Evolutionary conservation across 2,329 filamentous ascomycete species (phyloP), one percentile per base, ranked within the genome.

Genomic region (Fusarium palustre): DNA sequence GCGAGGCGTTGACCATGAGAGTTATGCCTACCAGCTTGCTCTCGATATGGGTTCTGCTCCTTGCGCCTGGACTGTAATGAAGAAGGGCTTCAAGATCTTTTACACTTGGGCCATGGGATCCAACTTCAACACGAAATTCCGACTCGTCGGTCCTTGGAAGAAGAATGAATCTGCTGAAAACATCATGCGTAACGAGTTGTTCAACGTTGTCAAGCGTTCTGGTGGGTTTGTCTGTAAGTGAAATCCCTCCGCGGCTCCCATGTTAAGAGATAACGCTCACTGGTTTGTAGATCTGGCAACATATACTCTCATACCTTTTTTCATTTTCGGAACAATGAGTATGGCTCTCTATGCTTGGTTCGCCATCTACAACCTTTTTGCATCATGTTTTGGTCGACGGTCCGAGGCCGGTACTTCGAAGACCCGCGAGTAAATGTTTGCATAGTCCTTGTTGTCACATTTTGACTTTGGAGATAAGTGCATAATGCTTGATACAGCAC

Each of bases 111-210:
- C 83, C 3, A 80, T 85, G 74, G 80, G 83, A 0, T 78, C 82
- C 31, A 84, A 85, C 71, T 82, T 85, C 69, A 85, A 84, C 56
- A 74, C 81, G 33, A 86, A 85, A 63, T 85, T 85, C 58, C 77
- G 82, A 7, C 69, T 85, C 4, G 72, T 81, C 0, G 82, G 82
- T 0, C 83, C 83, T 1, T 84, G 82, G 82, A 77, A 76, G 46
- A 78, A 76, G 71, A 76, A 81, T 24, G 62, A 72, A 2, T 72
- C 71, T 1, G 82, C 81, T 0, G 71, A 75, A 11, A 57, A 66
- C 2, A 77, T 84, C 28, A 82, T 84, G 81, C 68, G 74, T 13
- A 76, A 74, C 1, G 83, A 84, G 68, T 69, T 84, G n/a, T 84
- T 73, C 54, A 66, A 74, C 16, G 76, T 83, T 1, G 79, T 80